These are phyloP conservation scores for Penicillium griseofulvum DNA, from an alignment of 2,329 filamentous ascomycete species.

Conservation along the genomic window DNA sequence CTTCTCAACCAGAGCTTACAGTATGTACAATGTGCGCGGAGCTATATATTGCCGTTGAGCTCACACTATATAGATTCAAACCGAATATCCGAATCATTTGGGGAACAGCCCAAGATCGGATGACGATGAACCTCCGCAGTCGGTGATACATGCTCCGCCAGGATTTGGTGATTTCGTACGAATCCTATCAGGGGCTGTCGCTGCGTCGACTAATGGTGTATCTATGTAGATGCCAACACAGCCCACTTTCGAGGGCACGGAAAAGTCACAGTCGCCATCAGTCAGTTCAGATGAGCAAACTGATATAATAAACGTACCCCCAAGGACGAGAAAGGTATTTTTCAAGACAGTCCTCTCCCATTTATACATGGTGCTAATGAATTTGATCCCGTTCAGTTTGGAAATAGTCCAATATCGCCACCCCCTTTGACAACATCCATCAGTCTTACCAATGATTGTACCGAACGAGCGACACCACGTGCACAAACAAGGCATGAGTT, in stretches of 20 bases:
- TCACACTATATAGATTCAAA: constrained; percentile 30
- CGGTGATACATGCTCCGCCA: constrained; percentile 86
- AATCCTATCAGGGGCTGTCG: constrained; percentile 6
- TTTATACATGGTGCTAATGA: neutral
- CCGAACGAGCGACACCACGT: constrained; percentile 71
- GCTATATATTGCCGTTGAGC: neutral
- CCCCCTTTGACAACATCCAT: constrained; percentile 75
- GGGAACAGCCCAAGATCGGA: constrained; percentile 47
- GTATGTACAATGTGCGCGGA: constrained; percentile 19
- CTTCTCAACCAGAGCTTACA: constrained; percentile 21
- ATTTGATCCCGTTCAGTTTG: constrained; percentile 23
- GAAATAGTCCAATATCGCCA: constrained; percentile 54
- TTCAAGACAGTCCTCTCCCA: neutral
- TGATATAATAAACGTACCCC: constrained; percentile 1
- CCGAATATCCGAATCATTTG: constrained; percentile 17
- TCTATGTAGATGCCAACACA: constrained; percentile 3
- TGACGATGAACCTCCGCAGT: constrained; percentile 70
- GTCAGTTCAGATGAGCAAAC: constrained; percentile 8
- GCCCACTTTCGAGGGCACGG: constrained; percentile 4
- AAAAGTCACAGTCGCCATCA: constrained; percentile 13
- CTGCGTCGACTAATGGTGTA: constrained; percentile 1
- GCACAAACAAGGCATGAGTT: constrained; percentile 80
- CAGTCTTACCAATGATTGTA: constrained; percentile 62
- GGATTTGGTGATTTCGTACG: constrained; percentile 78
- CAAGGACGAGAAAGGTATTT: constrained; percentile 17